These are phyloP conservation scores for Aethionema arabicum DNA, from an alignment of 345 rosid species.

Conservation along the genomic window DNA sequence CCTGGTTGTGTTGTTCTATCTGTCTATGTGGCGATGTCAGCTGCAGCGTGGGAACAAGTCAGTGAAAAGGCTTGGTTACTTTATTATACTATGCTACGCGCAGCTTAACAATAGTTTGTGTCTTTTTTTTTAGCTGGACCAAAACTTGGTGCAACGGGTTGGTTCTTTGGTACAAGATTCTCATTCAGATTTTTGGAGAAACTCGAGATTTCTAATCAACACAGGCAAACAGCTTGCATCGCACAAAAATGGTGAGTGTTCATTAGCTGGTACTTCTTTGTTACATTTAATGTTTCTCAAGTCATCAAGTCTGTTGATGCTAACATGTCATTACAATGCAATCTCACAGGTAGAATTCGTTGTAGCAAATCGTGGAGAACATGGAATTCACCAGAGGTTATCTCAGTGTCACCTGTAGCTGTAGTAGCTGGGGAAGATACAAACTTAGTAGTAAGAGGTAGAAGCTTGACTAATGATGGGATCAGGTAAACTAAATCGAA, in stretches of 20 bases:
- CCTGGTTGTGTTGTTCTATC: slow-evolving; percentile 91
- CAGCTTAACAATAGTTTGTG: slow-evolving; percentile 30
- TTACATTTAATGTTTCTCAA: background rate
- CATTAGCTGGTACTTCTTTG: slow-evolving; percentile 10
- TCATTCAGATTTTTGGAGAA: slow-evolving; percentile 67
- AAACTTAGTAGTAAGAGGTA: slow-evolving; percentile 67
- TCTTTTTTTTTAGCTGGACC: slow-evolving; percentile 59
- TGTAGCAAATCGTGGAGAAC: slow-evolving; percentile 72
- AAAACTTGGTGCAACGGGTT: slow-evolving; percentile 53
- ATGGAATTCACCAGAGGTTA: slow-evolving; percentile 79
- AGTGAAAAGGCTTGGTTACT: slow-evolving; percentile 38
- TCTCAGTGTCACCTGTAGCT: slow-evolving; percentile 78
- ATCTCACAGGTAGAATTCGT: slow-evolving; percentile 59
- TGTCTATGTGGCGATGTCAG: slow-evolving; percentile 71
- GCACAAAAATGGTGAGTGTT: slow-evolving; percentile 61
- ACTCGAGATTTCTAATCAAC: slow-evolving; percentile 66
- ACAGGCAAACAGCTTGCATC: slow-evolving; percentile 68
- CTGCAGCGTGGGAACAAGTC: slow-evolving; percentile 71
- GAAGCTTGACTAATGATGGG: slow-evolving; percentile 61
- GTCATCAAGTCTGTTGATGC: background rate
- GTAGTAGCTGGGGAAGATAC: slow-evolving; percentile 70
- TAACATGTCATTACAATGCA: slow-evolving; percentile 4
- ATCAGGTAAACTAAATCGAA: slow-evolving; percentile 55
- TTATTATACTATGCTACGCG: slow-evolving; percentile 32
- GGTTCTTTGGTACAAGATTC: slow-evolving; percentile 55